These are phyloP conservation scores for Diplodia scrobiculata DNA, from an alignment of 2,329 filamentous ascomycete species.

Conservation along the genomic window DNA sequence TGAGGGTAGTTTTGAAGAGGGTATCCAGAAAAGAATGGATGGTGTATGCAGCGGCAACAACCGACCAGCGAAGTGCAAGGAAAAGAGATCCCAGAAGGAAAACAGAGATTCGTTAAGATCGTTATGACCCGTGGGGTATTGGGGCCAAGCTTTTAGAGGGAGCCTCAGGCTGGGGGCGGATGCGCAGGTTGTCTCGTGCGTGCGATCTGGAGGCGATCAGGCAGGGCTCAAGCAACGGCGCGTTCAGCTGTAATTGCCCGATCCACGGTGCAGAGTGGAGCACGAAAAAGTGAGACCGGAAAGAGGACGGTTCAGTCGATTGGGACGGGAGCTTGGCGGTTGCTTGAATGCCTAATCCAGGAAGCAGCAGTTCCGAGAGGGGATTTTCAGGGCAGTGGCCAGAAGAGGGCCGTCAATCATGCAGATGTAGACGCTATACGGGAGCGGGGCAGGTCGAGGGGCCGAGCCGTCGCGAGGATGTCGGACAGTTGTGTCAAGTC, in stretches of 20 bases:
- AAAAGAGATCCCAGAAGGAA: conserved; percentile 14
- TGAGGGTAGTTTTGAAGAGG: conserved; percentile 8
- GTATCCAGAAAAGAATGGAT: conserved; percentile 23
- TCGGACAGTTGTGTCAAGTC: conserved; percentile 26
- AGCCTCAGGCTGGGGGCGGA: conserved; percentile 8
- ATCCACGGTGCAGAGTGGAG: background rate
- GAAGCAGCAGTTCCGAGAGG: background rate
- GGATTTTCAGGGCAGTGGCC: conserved; percentile 16
- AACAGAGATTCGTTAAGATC: conserved; percentile 23
- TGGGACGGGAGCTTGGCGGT: conserved; percentile 15
- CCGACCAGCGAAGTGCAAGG: conserved; percentile 27
- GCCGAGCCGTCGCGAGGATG: conserved; percentile 18
- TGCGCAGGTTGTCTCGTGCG: conserved; percentile 23
- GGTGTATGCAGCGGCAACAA: conserved; percentile 19
- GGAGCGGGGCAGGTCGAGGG: conserved; percentile 12
- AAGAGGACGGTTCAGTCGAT: conserved; percentile 4
- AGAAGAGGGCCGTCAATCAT: conserved; percentile 14
- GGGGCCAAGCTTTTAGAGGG: conserved; percentile 19
- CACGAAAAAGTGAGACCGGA: conserved; percentile 6
- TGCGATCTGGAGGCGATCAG: conserved; percentile 20
- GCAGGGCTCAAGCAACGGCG: conserved; percentile 10
- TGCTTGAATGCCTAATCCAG: conserved; percentile 15
- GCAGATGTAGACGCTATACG: background rate
- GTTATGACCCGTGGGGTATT: conserved; percentile 7
- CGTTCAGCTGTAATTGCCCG: conserved; percentile 1